Percentiles rank a stretch among this genome's conserved stretches.
Conservation (phyloP, 2,329 filamentous ascomycete genomes). For the Pyricularia pennisetigena region DNA sequence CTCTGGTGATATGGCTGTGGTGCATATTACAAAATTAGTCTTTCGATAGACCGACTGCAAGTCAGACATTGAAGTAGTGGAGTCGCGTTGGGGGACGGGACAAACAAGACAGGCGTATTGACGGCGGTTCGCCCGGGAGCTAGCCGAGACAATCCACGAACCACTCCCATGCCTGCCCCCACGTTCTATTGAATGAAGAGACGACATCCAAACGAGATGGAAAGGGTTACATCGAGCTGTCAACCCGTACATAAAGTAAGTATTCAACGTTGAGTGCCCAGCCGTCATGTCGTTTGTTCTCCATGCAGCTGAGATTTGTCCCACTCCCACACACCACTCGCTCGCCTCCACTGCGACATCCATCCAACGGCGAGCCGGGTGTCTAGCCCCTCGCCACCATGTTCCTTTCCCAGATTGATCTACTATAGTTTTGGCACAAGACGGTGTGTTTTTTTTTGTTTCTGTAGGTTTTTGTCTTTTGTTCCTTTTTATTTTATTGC, state of each 20-base stretch:
- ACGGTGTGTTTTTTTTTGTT: not conserved
- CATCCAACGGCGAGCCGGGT: not conserved
- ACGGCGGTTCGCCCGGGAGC: not conserved
- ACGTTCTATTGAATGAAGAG: not conserved
- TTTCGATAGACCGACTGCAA: not conserved
- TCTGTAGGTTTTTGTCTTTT: not conserved
- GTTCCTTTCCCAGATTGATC: not conserved
- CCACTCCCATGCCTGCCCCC: not conserved
- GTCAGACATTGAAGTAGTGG: not conserved
- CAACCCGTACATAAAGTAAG: not conserved
- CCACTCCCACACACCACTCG: not conserved
- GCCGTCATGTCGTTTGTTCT: not conserved
- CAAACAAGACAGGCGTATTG: not conserved
- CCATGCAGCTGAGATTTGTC: not conserved
- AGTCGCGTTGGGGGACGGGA: not conserved
- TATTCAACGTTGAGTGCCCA: not conserved
- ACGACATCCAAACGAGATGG: not conserved
- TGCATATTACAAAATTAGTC: not conserved
- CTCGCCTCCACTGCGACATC: not conserved
- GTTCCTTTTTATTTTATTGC: not conserved
- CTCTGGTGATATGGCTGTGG: not conserved
- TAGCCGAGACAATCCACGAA: not conserved
- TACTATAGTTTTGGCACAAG: not conserved
- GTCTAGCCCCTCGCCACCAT: not conserved
- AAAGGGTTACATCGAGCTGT: not conserved